These are phyloP conservation scores for Colletotrichum endophyticum DNA, from an alignment of 2,329 filamentous ascomycete genomes.

Conservation along the genomic window DNA sequence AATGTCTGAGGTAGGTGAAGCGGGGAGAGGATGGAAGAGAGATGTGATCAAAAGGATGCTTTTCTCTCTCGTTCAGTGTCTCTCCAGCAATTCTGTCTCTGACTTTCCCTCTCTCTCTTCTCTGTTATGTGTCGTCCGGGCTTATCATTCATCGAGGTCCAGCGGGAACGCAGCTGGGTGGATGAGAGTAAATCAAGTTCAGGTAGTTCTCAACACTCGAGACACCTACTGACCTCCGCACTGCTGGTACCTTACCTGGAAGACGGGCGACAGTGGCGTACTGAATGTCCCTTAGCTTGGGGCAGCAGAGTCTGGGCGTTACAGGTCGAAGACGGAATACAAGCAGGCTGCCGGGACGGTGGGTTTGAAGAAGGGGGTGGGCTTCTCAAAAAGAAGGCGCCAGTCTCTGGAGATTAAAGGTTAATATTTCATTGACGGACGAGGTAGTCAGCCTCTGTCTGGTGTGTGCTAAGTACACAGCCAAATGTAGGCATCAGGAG, in stretches of 20 bases:
- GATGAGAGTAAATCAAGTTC: neutral
- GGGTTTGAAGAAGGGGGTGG: conserved; percentile 17
- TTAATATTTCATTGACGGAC: conserved; percentile 10
- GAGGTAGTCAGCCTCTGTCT: neutral
- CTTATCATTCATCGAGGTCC: neutral
- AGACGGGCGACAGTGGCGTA: conserved; percentile 5
- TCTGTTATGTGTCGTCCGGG: neutral
- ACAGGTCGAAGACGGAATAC: conserved; percentile 11
- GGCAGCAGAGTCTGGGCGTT: conserved; percentile 17
- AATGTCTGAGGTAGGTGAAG: conserved; percentile 8
- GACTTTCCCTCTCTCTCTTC: neutral
- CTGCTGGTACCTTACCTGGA: neutral
- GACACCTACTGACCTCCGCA: neutral
- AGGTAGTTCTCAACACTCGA: neutral
- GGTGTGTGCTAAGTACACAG: neutral
- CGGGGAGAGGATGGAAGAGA: conserved; percentile 4
- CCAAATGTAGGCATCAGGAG: conserved; percentile 8
- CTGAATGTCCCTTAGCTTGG: conserved; percentile 11
- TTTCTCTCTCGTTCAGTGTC: conserved; percentile 14
- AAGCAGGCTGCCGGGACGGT: conserved; percentile 19
- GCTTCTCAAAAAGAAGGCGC: conserved; percentile 8
- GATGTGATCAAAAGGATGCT: conserved; percentile 15
- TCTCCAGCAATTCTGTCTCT: neutral
- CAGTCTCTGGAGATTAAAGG: conserved; percentile 14
- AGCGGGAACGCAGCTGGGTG: neutral